Base-by-base conservation (phyloP, 1,139 yeast species). In the Hanseniaspora sp. region DNA sequence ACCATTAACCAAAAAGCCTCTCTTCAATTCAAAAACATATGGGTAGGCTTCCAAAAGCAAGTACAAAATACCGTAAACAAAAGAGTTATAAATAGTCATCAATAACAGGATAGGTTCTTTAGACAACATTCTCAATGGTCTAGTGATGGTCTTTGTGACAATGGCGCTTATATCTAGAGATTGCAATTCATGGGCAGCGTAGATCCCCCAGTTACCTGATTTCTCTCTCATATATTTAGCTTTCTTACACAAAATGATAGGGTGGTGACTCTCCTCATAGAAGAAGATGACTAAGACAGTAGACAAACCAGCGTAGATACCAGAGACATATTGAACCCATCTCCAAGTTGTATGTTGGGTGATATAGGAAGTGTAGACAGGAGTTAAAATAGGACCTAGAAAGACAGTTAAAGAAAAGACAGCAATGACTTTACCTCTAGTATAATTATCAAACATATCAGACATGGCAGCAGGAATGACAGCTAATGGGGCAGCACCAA, bases 381-480 rank as follows among this genome's bases (percentile, higher is more conserved):
- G 95, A 0, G 86, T 86, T 55, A 82, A 55, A 67, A 83, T 72
- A 8, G 95, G 95, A 51, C 92, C 92, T 48, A 78, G 76, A 61
- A 85, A 83, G 39, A 85, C 83, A 56, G 79, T 78, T 66, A 80
- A 71, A 1, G 84, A 71, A 63, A 84, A 85, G 29, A 80, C 58
- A n/a, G 79, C 73, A 61, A 84, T 71, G 9, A 88, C 87, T 39
- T 74, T 76, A 59, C 95, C 95, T 66, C 95, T 76, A 13, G 72
- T 61, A 31, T 66, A 66, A 56, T 80, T 77, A 58, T 75, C 75
- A 64, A 78, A 85, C 71, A 85, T 73, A 64, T 86, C 95, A 5
- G 92, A 82, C 73, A 85, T 80, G 0, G 85, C 77, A 34, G 94
- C 95, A 29, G 94, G 95, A 8, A 84, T 88, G 41, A 84, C 86